phyloP scores from a whole-genome alignment of 2,329 filamentous ascomycete genomes.

The Colletotrichum scovillei region DNA sequence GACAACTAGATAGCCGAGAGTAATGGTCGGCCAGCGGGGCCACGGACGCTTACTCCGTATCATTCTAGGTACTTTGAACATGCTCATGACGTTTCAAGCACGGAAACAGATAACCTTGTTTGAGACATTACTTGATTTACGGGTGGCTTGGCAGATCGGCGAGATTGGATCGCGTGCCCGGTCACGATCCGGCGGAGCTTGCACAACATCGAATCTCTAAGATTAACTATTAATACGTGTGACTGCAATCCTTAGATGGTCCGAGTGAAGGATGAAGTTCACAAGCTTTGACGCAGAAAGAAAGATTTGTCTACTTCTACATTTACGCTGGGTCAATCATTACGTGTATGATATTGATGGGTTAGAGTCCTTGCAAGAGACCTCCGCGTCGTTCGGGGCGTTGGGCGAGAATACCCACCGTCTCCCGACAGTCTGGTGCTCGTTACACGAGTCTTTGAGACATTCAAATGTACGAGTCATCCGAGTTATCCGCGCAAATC shows the following conservation, averaged over 20 bases:
- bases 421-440: neutral
- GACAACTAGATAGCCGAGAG: constrained; percentile 1
- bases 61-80: neutral
- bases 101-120: neutral
- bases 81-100: neutral
- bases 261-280: neutral
- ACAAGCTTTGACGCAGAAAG: neutral
- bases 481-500: neutral
- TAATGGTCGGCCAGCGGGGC: neutral
- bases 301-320: no score
- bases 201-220: neutral
- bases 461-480: neutral
- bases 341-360: no score
- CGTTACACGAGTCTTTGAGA: neutral
- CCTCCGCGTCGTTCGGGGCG: neutral
- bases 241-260: no score
- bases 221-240: no score
- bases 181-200: neutral
- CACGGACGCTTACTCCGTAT: no score
- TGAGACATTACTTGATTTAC: neutral
- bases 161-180: constrained; percentile 16
- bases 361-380: no score
- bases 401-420: neutral
- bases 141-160: constrained; percentile 13
- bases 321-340: no score